Base-by-base conservation (phyloP, 2,329 filamentous ascomycete species). In the Aspergillus sp. region DNA sequence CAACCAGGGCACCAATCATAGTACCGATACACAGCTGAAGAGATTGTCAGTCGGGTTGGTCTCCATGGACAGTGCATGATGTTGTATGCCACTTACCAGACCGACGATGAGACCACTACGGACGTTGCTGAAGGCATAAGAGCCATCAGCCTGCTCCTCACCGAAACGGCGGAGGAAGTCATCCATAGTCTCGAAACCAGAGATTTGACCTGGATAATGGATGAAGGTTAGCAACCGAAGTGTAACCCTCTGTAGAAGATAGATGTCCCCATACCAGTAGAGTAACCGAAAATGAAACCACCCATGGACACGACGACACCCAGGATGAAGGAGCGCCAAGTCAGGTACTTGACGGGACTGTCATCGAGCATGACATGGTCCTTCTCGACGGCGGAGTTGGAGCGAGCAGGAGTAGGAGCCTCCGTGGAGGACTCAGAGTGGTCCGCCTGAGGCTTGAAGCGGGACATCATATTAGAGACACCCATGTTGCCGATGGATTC, bases 301-400 rank as follows among this genome's bases (percentile, higher is more conserved):
- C 79, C 79, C 76, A 81, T 81, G 5, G 78, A 80, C 44, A 80
- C 78, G 58, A 80, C 71, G 41, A 81, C 53, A 52, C 78, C 78
- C 62, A 81, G 75, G 60, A 78, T 70, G 61, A 79, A 73, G 0
- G 78, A 77, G 5, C 76, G 73, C 70, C 73, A 73, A 59, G 79
- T 81, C 55, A 81, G 59, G 51, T 78, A 76, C 38, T 73, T 72
- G 62, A 80, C 73, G 13, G 78, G 78, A 50, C 76, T 76, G 44
- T 80, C 76, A 64, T 80, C 76, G 47, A 76, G 64, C 8, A 67
- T 67, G 42, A 58, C 66, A 38, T 64, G 61, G 62, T 74, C 68
- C 64, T 77, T 76, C 66, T 77, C 75, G 2, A 66, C 60, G 19
- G 58, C 65, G 3, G 73, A 75, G 56, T 75, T 72, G 6, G 70